A percentile compares a stretch with the other conserved stretches of the same genome.
phyloP scores from a whole-genome alignment of 2,329 filamentous ascomycete species.

The Trichoderma harzianum region DNA sequence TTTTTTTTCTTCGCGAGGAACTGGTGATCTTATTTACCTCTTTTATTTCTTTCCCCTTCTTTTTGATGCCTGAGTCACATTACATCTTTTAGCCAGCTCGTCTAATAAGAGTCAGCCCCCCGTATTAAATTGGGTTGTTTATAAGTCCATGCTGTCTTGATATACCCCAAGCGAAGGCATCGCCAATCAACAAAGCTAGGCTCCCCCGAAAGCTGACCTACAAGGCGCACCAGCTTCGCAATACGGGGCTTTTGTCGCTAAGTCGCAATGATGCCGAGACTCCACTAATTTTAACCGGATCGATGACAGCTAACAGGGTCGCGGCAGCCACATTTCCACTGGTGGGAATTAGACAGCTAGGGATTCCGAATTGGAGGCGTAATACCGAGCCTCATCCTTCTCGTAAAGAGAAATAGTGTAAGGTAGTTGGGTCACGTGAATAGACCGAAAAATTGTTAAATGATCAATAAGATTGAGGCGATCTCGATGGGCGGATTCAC shows the following conservation, averaged over 20 bases:
- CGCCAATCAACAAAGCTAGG: conserved; percentile 5
- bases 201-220: not conserved
- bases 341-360: not conserved
- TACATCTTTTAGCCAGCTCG: not conserved
- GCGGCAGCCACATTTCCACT: conserved; percentile 9
- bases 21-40: not conserved
- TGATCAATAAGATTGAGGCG: not conserved
- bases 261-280: not conserved
- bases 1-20: not conserved
- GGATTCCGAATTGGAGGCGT: not conserved
- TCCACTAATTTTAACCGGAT: conserved; percentile 10
- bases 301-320: not conserved
- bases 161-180: conserved; percentile 3
- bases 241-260: not conserved
- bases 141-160: not conserved
- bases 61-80: not conserved
- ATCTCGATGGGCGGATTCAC: not conserved
- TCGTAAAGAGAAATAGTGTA: not conserved
- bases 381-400: conserved; percentile 14
- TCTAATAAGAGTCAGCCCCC: not conserved
- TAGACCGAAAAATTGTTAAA: not conserved
- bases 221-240: not conserved
- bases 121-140: not conserved
- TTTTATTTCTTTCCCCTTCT: not conserved
- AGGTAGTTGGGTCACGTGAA: not conserved